phyloP scores from a whole-genome alignment of 176 grass and related monocot species.

The Juncus effusus region DNA sequence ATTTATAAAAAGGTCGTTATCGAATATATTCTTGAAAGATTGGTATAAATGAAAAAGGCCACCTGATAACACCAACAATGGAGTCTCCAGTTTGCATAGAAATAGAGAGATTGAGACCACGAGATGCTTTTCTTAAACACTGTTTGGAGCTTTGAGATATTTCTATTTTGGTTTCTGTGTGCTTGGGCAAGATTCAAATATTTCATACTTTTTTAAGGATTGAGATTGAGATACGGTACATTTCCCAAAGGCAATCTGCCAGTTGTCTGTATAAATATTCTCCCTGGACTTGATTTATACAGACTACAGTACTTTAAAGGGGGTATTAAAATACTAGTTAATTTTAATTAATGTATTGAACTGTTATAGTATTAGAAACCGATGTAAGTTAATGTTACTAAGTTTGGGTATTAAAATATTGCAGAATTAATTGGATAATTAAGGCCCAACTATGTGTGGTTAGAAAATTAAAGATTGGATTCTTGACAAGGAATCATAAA shows the following conservation, averaged over 20 bases:
- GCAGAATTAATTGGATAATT: no score
- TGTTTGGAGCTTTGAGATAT: no score
- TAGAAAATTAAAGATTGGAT: no score
- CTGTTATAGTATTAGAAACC: not conserved
- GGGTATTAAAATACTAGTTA: no score
- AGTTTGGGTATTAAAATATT: no score
- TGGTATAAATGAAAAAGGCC: no score
- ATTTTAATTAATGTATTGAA: not conserved
- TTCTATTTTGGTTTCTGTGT: no score
- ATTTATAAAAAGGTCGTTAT: no score
- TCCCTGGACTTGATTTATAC: constrained; percentile 8
- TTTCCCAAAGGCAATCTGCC: constrained; percentile 15
- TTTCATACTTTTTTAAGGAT: constrained; percentile 4
- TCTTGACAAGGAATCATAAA: no score
- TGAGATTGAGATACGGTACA: not conserved
- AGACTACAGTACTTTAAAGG: not conserved
- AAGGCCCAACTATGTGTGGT: no score
- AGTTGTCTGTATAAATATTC: not conserved
- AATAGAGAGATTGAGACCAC: not conserved
- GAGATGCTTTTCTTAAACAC: no score
- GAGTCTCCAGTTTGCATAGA: not conserved
- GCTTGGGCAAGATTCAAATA: not conserved
- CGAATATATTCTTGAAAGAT: no score
- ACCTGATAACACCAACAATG: not conserved
- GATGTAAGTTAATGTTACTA: not conserved